Conservation (phyloP, 2,329 filamentous ascomycete genomes). For the Helminthosporium solani region DNA sequence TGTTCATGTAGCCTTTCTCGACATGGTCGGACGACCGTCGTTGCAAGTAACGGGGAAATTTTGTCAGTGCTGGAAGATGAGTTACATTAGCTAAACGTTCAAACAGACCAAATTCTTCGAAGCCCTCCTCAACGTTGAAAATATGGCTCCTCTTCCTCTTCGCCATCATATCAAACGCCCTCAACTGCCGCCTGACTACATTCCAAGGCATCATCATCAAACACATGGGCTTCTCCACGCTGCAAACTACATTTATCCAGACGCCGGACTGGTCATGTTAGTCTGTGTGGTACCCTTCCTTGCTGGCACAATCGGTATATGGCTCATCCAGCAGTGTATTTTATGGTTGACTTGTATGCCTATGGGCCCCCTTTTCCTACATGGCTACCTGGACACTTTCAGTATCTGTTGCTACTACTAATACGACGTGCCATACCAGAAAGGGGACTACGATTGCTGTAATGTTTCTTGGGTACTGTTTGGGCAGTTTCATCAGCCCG, state of each 20-base stretch:
- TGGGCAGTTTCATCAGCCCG: constrained; percentile 44
- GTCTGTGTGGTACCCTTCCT: constrained; percentile 1
- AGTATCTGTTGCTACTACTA: constrained; percentile 7
- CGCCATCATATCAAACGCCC: constrained; percentile 25
- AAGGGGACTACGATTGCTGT: constrained; percentile 39
- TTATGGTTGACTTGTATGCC: constrained; percentile 17
- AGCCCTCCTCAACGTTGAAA: constrained; percentile 45
- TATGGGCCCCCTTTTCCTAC: constrained; percentile 35
- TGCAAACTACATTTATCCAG: constrained; percentile 25
- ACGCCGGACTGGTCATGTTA: constrained; percentile 16
- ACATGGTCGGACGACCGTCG: constrained; percentile 22
- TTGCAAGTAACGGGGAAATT: constrained; percentile 20
- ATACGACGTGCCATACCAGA: background rate
- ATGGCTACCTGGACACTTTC: constrained; percentile 20
- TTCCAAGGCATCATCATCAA: constrained; percentile 32
- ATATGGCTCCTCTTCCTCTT: constrained; percentile 39
- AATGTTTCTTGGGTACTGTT: constrained; percentile 44
- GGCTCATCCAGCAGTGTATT: constrained; percentile 18
- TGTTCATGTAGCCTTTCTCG: constrained; percentile 17
- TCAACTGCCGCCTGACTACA: constrained; percentile 40
- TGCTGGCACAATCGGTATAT: background rate
- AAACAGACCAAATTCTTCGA: constrained; percentile 43
- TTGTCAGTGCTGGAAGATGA: constrained; percentile 20
- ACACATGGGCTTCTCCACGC: constrained; percentile 40
- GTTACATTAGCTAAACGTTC: constrained; percentile 34